Evolutionary conservation across 495 filamentous ascomycete genomes (phyloP).

Genomic region (Penicillium longicatenatum): DNA sequence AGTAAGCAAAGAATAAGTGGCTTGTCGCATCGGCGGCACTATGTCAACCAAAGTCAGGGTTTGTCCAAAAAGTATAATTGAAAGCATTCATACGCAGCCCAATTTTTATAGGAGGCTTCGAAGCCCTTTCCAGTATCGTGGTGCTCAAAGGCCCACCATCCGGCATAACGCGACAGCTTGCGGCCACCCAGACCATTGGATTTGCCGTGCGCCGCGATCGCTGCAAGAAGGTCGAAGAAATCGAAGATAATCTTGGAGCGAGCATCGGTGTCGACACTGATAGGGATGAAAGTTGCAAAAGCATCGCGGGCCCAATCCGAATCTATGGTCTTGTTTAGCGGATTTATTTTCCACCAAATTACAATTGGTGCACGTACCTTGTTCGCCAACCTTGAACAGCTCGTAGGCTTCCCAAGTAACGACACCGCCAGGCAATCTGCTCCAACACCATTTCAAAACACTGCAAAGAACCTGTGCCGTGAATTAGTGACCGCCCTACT

Average conservation of each 20-base stretch:
- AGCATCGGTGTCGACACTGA: constrained; percentile 87
- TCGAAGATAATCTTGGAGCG: constrained; percentile 89
- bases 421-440: constrained; percentile 85
- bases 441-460: constrained; percentile 99
- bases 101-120: constrained; percentile 88
- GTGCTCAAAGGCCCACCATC: constrained; percentile 99
- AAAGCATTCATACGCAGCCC: constrained; percentile 57
- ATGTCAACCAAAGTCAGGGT: constrained; percentile 20
- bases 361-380: constrained; percentile 58
- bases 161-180: constrained; percentile 91
- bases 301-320: constrained; percentile 89
- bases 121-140: constrained; percentile 84
- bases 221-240: constrained; percentile 93
- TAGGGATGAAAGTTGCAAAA: constrained; percentile 93
- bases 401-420: constrained; percentile 98
- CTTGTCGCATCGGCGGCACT: constrained; percentile 94
- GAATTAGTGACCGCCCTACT: not conserved
- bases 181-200: constrained; percentile 90
- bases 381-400: constrained; percentile 90
- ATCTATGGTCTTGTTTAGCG: constrained; percentile 56
- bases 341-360: constrained; percentile 1
- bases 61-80: not conserved
- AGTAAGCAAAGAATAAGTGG: constrained; percentile 96
- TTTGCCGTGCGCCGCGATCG: constrained; percentile 81
- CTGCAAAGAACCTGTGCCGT: constrained; percentile 79